Evolutionary conservation across 345 rosid species (phyloP).

Genomic region (Linum usitatissimum): DNA sequence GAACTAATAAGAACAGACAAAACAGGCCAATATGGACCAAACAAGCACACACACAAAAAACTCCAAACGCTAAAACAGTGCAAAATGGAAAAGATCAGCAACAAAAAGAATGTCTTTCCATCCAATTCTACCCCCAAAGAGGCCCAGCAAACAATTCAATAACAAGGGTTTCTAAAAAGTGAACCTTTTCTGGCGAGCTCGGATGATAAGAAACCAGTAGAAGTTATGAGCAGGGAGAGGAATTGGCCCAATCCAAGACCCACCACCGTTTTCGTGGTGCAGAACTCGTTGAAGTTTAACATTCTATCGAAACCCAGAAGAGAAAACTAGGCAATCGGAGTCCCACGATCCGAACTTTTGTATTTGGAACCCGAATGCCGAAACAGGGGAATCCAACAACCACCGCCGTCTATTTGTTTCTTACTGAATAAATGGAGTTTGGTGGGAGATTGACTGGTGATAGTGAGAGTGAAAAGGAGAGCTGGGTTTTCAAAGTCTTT

Average conservation of each 20-base stretch:
- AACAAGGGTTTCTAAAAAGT: not conserved
- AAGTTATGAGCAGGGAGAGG: slow-evolving; percentile 54
- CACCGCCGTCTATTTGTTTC: not conserved
- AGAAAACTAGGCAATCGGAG: not conserved
- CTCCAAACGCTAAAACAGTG: not conserved
- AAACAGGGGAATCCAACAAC: not conserved
- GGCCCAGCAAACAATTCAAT: not conserved
- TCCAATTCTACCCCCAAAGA: not conserved
- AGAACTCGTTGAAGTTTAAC: slow-evolving; percentile 31
- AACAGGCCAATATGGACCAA: not conserved
- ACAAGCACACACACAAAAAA: not conserved
- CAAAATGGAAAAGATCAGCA: not conserved
- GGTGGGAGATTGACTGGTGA: not conserved
- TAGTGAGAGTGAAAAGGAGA: not conserved
- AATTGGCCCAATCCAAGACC: slow-evolving; percentile 76
- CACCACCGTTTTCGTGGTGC: slow-evolving; percentile 41
- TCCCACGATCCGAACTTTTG: not conserved
- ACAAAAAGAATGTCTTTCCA: too few relatives aligned
- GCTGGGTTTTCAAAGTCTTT: not conserved
- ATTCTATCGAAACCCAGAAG: slow-evolving; percentile 8
- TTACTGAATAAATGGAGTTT: not conserved
- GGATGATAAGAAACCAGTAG: slow-evolving; percentile 38
- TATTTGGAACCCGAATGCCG: not conserved
- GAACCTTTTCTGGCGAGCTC: slow-evolving; percentile 60
- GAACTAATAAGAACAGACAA: not conserved